Conservation (phyloP, 768 basidiomycete species). For the Tulasnella sp. region DNA sequence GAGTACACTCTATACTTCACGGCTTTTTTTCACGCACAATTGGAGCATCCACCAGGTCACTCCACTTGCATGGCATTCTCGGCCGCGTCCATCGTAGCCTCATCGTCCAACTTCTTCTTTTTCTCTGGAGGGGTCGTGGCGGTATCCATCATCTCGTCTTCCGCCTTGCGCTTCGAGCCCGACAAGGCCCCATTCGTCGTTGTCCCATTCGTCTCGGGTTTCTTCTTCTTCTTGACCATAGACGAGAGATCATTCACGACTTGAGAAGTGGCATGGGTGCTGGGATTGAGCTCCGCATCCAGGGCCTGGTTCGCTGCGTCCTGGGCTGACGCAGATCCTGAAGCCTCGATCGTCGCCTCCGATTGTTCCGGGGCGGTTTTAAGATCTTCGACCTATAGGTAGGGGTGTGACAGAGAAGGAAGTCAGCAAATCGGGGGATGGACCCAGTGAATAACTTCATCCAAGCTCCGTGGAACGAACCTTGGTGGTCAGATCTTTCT, state of each 20-base stretch:
- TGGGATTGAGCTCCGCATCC: slow-evolving; percentile 52
- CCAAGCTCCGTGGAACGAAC: slow-evolving; percentile 27
- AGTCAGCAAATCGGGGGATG: slow-evolving; percentile 4
- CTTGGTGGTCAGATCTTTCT: slow-evolving; percentile 77
- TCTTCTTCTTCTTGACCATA: slow-evolving; percentile 85
- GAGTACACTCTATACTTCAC: too few species aligned
- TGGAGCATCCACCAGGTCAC: too few species aligned
- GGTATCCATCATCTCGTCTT: slow-evolving; percentile 30
- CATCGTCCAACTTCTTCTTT: slow-evolving; percentile 12
- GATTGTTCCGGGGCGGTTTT: slow-evolving; percentile 62
- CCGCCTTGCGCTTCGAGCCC: slow-evolving; percentile 57
- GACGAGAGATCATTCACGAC: slow-evolving; percentile 72
- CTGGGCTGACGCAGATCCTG: slow-evolving; percentile 44
- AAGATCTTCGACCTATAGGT: slow-evolving; percentile 81
- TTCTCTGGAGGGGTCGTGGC: slow-evolving; percentile 3
- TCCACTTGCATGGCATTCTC: too few species aligned
- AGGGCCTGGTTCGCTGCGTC: slow-evolving; percentile 59
- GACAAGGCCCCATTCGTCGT: slow-evolving; percentile 21
- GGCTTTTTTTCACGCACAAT: too few species aligned
- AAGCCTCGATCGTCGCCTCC: slow-evolving; percentile 9
- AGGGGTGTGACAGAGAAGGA: too few species aligned
- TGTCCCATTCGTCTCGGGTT: slow-evolving; percentile 25
- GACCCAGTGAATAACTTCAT: too few species aligned
- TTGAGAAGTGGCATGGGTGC: slow-evolving; percentile 26
- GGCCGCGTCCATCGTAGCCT: too few species aligned